Evolutionary conservation across 169 alveolate genomes (phyloP).

Genomic region (Miamiensis avidus): DNA sequence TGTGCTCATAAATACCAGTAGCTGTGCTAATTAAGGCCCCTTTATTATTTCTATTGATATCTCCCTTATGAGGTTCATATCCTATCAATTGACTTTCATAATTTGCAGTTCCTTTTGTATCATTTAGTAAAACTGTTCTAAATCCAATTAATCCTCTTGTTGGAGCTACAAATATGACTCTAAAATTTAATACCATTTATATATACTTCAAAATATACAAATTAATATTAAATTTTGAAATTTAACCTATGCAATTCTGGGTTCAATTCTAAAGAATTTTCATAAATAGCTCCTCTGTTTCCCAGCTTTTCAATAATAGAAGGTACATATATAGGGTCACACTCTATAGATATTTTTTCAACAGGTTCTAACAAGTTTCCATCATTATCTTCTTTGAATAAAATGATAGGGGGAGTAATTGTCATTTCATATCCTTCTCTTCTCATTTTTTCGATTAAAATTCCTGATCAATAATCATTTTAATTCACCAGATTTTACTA

Average conservation of each 20-base stretch:
- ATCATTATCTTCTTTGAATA: constrained; percentile 74
- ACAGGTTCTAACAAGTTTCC: constrained; percentile 86
- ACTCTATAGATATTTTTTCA: constrained; percentile 80
- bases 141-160: constrained; percentile 82
- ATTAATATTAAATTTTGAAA: background rate
- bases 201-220: background rate
- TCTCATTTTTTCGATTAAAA: constrained; percentile 94
- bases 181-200: constrained; percentile 9
- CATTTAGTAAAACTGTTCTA: constrained; percentile 60
- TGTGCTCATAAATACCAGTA: too few species aligned
- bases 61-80: constrained; percentile 67
- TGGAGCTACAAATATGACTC: constrained; percentile 61
- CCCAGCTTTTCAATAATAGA: constrained; percentile 81
- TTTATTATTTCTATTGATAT: constrained; percentile 52
- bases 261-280: constrained; percentile 70
- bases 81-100: constrained; percentile 52
- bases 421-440: constrained; percentile 95
- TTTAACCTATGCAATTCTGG: constrained; percentile 57
- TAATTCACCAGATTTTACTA: background rate
- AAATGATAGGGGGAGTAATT: constrained; percentile 89
- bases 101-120: constrained; percentile 76
- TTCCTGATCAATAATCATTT: constrained; percentile 9
- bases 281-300: constrained; percentile 77
- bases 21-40: constrained; percentile 66
- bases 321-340: constrained; percentile 77